A percentile compares a stretch with the other conserved stretches of the same genome.
Evolutionary conservation across 2,329 filamentous ascomycete genomes (phyloP).

Genomic region (Penicillium psychrosexuale): DNA sequence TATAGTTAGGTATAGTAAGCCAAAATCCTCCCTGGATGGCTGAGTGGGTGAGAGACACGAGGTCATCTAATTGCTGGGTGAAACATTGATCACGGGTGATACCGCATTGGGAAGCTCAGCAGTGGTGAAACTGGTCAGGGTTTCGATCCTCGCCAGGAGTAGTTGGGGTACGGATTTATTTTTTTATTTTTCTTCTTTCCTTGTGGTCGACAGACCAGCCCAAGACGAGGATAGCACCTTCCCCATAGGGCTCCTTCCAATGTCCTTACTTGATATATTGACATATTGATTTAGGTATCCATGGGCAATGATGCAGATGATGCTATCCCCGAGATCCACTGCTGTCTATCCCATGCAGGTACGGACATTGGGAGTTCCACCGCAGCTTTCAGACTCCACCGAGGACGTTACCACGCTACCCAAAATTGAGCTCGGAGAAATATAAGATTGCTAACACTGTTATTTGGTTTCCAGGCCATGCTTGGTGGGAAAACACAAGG

Average conservation of each 20-base stretch:
- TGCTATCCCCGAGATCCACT: background rate
- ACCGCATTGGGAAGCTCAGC: background rate
- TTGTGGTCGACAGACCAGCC: background rate
- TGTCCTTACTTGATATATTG: background rate
- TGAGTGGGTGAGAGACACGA: conserved; percentile 4
- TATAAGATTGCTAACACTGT: background rate
- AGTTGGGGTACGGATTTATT: background rate
- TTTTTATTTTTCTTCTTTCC: background rate
- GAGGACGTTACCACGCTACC: background rate
- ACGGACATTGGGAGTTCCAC: background rate
- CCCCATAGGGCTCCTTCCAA: background rate
- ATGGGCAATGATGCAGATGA: background rate
- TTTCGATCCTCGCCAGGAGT: background rate
- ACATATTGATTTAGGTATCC: background rate
- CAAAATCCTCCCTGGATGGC: background rate
- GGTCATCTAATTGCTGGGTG: background rate
- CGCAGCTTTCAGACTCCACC: background rate
- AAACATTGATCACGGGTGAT: background rate
- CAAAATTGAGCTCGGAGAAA: background rate
- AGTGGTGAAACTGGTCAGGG: background rate
- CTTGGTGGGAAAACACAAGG: background rate
- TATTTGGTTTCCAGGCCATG: background rate
- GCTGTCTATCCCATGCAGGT: background rate
- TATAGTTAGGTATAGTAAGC: background rate
- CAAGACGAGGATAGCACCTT: background rate